Base-by-base conservation (phyloP, 176 grass and related monocot species). In the Oryza coarctata region DNA sequence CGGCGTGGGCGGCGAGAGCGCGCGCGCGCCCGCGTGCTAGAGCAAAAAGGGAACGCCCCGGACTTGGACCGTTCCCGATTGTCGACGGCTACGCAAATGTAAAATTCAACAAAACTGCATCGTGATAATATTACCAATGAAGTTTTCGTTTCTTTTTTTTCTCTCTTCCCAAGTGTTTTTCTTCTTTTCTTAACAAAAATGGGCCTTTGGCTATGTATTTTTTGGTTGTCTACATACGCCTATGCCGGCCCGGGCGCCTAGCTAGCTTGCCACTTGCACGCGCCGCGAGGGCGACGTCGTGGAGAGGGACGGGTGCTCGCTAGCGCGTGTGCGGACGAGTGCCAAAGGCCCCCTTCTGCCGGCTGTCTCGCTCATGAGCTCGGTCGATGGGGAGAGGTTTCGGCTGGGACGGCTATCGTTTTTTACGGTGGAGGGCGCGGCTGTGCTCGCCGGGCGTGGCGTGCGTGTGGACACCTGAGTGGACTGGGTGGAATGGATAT, bases 321-420 rank as follows among this genome's bases (percentile, higher is more conserved):
- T n/a, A n/a, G 17, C 43, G 65, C 13, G 29, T 29, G 71, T 25
- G 31, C 33, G 25, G 30, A 40, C 45, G 14, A 4, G 45, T 15
- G 40, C 31, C 57, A 66, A 66, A 20, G 73, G 67, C 73, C 1
- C 27, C 20, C 66, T 26, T 43, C 47, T 78, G 32, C 61, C 32
- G 43, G 73, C 27, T 87, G 62, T 32, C 33, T n/a, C 5, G 27
- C 5, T 35, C 13, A 3, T 9, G 7, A 50, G 52, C 39, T 57
- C 67, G 61, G 1, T n/a, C n/a, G 25, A 12, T 23, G 12, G 76
- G 23, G 43, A 87, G 47, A 82, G 73, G 64, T 61, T 47, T 63
- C 79, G 39, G 40, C 73, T 30, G 50, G 9, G 38, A 39, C 23
- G 23, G 18, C 28, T 30, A 86, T 18, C 55, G 66, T 29, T 63